phyloP scores from a whole-genome alignment of 2,329 filamentous ascomycete genomes.

The Colletotrichum musicola region DNA sequence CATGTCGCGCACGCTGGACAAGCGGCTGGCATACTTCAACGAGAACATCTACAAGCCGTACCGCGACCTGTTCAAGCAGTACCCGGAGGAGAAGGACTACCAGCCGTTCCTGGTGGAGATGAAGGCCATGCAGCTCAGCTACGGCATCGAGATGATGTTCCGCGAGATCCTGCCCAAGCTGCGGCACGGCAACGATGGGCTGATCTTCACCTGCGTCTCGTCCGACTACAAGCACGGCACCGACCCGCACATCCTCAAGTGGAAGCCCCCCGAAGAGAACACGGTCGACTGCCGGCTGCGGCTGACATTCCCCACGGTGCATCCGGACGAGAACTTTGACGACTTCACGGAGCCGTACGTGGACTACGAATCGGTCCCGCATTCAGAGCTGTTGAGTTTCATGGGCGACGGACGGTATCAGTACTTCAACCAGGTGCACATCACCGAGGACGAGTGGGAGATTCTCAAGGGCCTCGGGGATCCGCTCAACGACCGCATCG shows the following conservation, averaged over 20 bases:
- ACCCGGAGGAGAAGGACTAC: slow-evolving; percentile 75
- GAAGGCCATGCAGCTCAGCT: slow-evolving; percentile 90
- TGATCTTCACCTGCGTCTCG: slow-evolving; percentile 96
- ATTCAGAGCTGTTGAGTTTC: slow-evolving; percentile 79
- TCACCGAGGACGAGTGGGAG: slow-evolving; percentile 87
- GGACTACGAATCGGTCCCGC: slow-evolving; percentile 85
- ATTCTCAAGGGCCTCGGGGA: slow-evolving; percentile 78
- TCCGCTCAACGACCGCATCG: slow-evolving; percentile 86
- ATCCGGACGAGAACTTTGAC: slow-evolving; percentile 74
- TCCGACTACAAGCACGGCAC: slow-evolving; percentile 91
- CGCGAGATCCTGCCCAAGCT: slow-evolving; percentile 84
- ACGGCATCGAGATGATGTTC: slow-evolving; percentile 94
- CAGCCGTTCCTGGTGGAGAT: slow-evolving; percentile 87
- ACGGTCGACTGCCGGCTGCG: slow-evolving; percentile 91
- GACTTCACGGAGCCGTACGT: slow-evolving; percentile 72
- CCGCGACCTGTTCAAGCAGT: slow-evolving; percentile 71
- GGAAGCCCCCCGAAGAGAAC: slow-evolving; percentile 97
- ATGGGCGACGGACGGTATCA: slow-evolving; percentile 74
- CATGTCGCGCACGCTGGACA: slow-evolving; percentile 85
- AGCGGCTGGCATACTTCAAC: slow-evolving; percentile 88
- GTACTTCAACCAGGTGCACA: slow-evolving; percentile 74
- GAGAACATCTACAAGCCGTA: slow-evolving; percentile 82
- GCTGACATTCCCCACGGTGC: slow-evolving; percentile 79
- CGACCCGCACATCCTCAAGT: slow-evolving; percentile 94
- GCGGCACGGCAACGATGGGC: slow-evolving; percentile 93